Percentiles rank a stretch among this genome's conserved stretches.
Evolutionary conservation across 106 monocot genomes (phyloP).

Genomic region (Acanthochlamys bracteata): DNA sequence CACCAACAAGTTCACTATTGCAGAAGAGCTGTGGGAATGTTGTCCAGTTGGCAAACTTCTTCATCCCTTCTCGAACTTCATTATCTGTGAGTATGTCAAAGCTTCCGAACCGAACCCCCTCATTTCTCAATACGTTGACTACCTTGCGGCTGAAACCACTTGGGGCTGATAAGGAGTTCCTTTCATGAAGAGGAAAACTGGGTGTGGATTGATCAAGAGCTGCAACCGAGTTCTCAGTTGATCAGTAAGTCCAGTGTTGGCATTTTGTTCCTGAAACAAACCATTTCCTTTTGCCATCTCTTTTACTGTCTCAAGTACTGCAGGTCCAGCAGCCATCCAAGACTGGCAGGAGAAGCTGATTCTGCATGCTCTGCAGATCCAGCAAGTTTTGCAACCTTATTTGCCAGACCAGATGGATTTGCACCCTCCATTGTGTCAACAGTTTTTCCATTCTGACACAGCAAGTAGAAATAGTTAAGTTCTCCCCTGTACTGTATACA

Average conservation of each 20-base stretch:
- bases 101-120: slow-evolving; percentile 71
- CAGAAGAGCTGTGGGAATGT: slow-evolving; percentile 89
- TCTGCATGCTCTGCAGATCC: slow-evolving; percentile 38
- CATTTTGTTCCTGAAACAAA: slow-evolving; percentile 7
- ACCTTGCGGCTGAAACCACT: slow-evolving; percentile 73
- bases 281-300: slow-evolving; percentile 46
- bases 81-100: slow-evolving; percentile 85
- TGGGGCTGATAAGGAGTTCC: slow-evolving; percentile 80
- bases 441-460: slow-evolving; percentile 63
- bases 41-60: slow-evolving; percentile 83
- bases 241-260: slow-evolving; percentile 16
- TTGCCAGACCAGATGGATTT: slow-evolving; percentile 73
- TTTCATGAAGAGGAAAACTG: slow-evolving; percentile 89
- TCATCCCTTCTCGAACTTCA: slow-evolving; percentile 81
- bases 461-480: no score
- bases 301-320: slow-evolving; percentile 65
- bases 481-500: no score
- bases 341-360: slow-evolving; percentile 81
- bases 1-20: slow-evolving; percentile 89
- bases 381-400: slow-evolving; percentile 76
- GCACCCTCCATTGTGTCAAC: slow-evolving; percentile 88
- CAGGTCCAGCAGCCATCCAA: slow-evolving; percentile 70
- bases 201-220: slow-evolving; percentile 58
- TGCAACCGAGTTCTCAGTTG: slow-evolving; percentile 38
- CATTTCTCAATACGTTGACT: slow-evolving; percentile 62